phyloP scores from a whole-genome alignment of 75 land plant genomes.

The Pseudotsuga menziesii region DNA sequence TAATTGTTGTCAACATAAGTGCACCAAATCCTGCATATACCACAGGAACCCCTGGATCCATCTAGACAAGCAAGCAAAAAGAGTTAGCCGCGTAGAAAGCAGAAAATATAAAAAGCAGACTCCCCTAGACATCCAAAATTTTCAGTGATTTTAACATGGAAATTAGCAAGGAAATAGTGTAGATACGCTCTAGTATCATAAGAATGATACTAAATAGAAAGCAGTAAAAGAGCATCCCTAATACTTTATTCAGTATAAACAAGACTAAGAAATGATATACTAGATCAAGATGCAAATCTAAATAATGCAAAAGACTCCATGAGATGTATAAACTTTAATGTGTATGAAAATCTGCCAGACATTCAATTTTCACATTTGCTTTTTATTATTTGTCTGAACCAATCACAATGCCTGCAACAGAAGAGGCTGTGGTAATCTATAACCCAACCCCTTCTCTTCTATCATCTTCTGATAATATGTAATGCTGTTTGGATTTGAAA shows the following conservation, averaged over 20 bases:
- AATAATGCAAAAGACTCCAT: too few relatives aligned
- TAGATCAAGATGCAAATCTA: too few relatives aligned
- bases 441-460: too few relatives aligned
- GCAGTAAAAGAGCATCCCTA: too few relatives aligned
- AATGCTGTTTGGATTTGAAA: not conserved
- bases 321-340: not conserved
- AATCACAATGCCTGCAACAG: not conserved
- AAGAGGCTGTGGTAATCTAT: not conserved
- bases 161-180: not conserved
- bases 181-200: not conserved
- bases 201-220: not conserved
- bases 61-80: constrained; percentile 26
- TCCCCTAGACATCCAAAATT: not conserved
- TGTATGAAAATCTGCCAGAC: not conserved
- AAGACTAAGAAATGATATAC: too few relatives aligned
- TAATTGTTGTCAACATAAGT: constrained; percentile 89
- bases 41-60: constrained; percentile 94
- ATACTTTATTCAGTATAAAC: too few relatives aligned
- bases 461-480: not conserved
- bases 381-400: not conserved
- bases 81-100: not conserved
- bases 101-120: not conserved
- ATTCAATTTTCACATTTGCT: not conserved
- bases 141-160: not conserved
- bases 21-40: constrained; percentile 99